Evolutionary conservation across 495 filamentous ascomycete genomes (phyloP).

Genomic region (Podospora anserina): DNA sequence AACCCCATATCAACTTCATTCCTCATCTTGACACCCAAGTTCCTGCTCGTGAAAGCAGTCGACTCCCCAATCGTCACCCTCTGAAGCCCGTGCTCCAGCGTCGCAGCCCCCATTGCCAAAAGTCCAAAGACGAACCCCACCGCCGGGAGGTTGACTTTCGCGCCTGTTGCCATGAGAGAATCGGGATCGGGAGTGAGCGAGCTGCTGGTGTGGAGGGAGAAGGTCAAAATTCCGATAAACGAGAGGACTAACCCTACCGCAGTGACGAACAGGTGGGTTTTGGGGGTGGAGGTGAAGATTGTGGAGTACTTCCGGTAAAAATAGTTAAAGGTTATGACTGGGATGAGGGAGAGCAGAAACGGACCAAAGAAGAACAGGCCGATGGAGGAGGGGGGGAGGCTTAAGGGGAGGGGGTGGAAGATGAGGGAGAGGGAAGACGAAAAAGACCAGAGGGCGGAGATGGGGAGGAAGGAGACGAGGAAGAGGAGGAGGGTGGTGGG

Average conservation of each 20-base stretch:
- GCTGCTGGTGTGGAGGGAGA: slow-evolving; percentile 40
- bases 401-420: slow-evolving; percentile 45
- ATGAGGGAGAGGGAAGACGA: slow-evolving; percentile 44
- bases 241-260: slow-evolving; percentile 35
- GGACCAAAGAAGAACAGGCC: slow-evolving; percentile 45
- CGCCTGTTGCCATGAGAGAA: slow-evolving; percentile 15
- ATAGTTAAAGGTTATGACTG: slow-evolving; percentile 28
- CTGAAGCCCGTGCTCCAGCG: slow-evolving; percentile 32
- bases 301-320: slow-evolving; percentile 33
- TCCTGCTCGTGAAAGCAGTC: slow-evolving; percentile 43
- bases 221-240: slow-evolving; percentile 39
- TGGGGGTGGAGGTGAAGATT: slow-evolving; percentile 29
- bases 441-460: slow-evolving; percentile 43
- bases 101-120: slow-evolving; percentile 34
- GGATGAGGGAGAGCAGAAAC: slow-evolving; percentile 36
- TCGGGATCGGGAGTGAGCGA: slow-evolving; percentile 33
- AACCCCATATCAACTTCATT: slow-evolving; percentile 44
- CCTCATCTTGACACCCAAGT: slow-evolving; percentile 36
- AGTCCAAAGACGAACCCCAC: slow-evolving; percentile 41
- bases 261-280: slow-evolving; percentile 30
- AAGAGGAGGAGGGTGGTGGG: slow-evolving; percentile 45
- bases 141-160: slow-evolving; percentile 37
- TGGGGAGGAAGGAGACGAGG: slow-evolving; percentile 41
- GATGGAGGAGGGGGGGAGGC: slow-evolving; percentile 35
- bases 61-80: slow-evolving; percentile 39